Evolutionary conservation across 2,329 filamentous ascomycete species (phyloP).

Genomic region (Verticillium longisporum): DNA sequence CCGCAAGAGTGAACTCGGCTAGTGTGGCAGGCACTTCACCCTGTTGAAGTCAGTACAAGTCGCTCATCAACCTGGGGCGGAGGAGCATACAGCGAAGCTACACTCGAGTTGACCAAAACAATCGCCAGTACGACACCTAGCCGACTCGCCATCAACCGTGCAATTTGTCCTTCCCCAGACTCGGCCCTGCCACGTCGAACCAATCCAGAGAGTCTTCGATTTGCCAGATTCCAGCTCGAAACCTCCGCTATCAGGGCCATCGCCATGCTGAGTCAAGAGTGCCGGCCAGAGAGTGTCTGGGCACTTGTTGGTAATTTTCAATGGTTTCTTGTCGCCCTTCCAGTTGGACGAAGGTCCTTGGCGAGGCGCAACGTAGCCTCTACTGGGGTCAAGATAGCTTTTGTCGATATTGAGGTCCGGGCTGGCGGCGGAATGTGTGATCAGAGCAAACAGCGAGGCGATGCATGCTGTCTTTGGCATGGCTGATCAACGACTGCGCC

Average conservation of each 20-base stretch:
- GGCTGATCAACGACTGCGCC: not conserved
- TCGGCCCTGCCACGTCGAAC: slow-evolving; percentile 70
- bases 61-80: not conserved
- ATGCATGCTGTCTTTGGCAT: not conserved
- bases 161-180: slow-evolving; percentile 83
- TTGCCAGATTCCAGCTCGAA: slow-evolving; percentile 58
- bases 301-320: slow-evolving; percentile 68
- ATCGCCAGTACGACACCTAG: slow-evolving; percentile 68
- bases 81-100: slow-evolving; percentile 52
- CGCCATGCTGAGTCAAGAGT: slow-evolving; percentile 65
- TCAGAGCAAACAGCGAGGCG: not conserved
- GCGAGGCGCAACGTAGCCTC: slow-evolving; percentile 16
- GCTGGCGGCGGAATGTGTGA: not conserved
- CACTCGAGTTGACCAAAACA: slow-evolving; percentile 67
- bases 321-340: slow-evolving; percentile 39
- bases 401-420: slow-evolving; percentile 5
- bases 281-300: slow-evolving; percentile 68
- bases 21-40: slow-evolving; percentile 69
- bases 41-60: slow-evolving; percentile 26
- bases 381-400: slow-evolving; percentile 18
- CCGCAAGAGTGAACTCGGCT: slow-evolving; percentile 72
- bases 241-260: slow-evolving; percentile 58
- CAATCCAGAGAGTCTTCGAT: slow-evolving; percentile 56
- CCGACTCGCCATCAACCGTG: slow-evolving; percentile 61
- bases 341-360: slow-evolving; percentile 23